These are phyloP conservation scores for Colletotrichum nymphaeae DNA, from an alignment of 2,329 filamentous ascomycete species.

Conservation along the genomic window DNA sequence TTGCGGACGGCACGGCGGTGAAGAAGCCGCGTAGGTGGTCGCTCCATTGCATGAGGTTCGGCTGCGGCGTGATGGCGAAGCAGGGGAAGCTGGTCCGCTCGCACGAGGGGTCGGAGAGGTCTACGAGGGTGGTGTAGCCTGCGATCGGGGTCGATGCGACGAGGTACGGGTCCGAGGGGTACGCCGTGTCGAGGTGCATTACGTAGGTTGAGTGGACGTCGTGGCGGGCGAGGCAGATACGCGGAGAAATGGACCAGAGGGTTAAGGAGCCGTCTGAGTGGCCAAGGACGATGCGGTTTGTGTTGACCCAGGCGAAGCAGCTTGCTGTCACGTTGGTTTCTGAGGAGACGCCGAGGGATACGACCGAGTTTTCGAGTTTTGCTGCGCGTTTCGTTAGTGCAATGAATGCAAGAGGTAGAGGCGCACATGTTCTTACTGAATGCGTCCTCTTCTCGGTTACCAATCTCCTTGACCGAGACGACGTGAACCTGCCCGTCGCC, in stretches of 20 bases:
- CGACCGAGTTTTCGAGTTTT: conserved; percentile 56
- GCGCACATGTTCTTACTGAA: conserved; percentile 52
- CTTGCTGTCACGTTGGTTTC: conserved; percentile 63
- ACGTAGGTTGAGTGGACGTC: conserved; percentile 65
- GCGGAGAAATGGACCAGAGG: conserved; percentile 67
- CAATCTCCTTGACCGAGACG: conserved; percentile 51
- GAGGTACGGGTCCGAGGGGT: conserved; percentile 66
- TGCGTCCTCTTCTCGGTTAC: conserved; percentile 40
- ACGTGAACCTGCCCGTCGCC: conserved; percentile 63
- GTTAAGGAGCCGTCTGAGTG: conserved; percentile 67
- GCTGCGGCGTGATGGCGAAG: conserved; percentile 62
- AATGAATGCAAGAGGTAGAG: background rate
- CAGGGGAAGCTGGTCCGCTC: conserved; percentile 66
- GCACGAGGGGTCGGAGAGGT: conserved; percentile 62
- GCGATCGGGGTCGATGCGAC: conserved; percentile 67
- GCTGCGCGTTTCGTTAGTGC: conserved; percentile 50
- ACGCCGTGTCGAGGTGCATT: conserved; percentile 66
- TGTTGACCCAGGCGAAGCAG: conserved; percentile 65
- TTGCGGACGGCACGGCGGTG: conserved; percentile 62
- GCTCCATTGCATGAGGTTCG: conserved; percentile 64
- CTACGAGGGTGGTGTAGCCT: conserved; percentile 63
- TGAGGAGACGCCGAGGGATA: conserved; percentile 55
- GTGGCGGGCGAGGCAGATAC: conserved; percentile 60
- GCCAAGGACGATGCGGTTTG: conserved; percentile 65
- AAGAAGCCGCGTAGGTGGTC: conserved; percentile 68